Percentiles rank a stretch among this genome's conserved stretches.
Conservation (phyloP, 768 basidiomycete species). For the Auriculariales sp. region DNA sequence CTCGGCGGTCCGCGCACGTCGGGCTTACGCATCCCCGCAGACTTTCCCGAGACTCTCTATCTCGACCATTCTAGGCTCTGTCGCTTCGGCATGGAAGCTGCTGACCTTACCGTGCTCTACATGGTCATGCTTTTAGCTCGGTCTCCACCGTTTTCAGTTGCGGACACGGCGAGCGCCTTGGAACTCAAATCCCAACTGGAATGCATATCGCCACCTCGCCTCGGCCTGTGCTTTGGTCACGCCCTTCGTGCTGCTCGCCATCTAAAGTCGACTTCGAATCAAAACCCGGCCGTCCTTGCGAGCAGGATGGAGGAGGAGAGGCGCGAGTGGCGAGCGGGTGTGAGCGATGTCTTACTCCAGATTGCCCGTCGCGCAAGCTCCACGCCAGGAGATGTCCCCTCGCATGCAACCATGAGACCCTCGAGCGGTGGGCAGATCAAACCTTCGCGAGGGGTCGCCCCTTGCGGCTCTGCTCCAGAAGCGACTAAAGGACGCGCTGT, state of each 20-base stretch:
- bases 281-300: no score
- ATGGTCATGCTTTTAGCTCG: conserved; percentile 74
- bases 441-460: conserved; percentile 46
- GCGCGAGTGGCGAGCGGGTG: conserved; percentile 39
- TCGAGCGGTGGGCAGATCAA: conserved; percentile 49
- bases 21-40: conserved; percentile 18
- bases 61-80: conserved; percentile 62
- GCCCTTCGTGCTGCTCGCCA: neutral
- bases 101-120: conserved; percentile 60
- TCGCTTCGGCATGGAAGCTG: conserved; percentile 51
- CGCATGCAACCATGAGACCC: neutral
- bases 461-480: conserved; percentile 46
- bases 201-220: neutral
- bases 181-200: neutral
- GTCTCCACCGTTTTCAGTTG: neutral
- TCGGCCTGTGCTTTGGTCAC: neutral
- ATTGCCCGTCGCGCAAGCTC: conserved; percentile 58
- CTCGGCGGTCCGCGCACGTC: conserved; percentile 21
- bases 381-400: conserved; percentile 17
- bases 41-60: conserved; percentile 65
- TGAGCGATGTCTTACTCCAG: conserved; percentile 60
- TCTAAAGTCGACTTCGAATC: no score
- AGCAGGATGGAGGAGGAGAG: conserved; percentile 2
- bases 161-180: neutral
- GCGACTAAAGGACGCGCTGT: conserved; percentile 49